Percentiles rank a stretch among this genome's conserved stretches.
Evolutionary conservation across 164 flowering plant genomes (phyloP).

Genomic region (Vitis labrusca): DNA sequence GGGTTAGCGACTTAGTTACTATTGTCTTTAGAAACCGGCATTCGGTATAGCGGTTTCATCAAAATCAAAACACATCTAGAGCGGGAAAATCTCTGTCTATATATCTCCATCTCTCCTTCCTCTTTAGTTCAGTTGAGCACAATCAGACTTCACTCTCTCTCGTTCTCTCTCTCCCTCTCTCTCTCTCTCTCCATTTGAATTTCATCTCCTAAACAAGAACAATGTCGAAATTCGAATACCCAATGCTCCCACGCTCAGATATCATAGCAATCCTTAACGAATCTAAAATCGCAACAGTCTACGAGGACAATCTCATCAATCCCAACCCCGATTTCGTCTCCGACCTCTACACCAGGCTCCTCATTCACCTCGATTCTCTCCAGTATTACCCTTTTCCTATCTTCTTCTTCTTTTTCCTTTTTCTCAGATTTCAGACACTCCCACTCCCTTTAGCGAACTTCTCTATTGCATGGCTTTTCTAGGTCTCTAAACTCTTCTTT

Average conservation of each 20-base stretch:
- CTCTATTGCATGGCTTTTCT: background rate
- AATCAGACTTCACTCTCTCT: too few species aligned
- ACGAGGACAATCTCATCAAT: constrained; percentile 47
- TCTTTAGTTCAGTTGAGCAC: too few species aligned
- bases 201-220: background rate
- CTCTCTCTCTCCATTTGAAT: too few species aligned
- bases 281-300: constrained; percentile 41
- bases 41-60: too few species aligned
- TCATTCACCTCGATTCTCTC: constrained; percentile 48
- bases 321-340: constrained; percentile 51
- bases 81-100: background rate
- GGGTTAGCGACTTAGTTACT: too few species aligned
- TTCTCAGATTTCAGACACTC: background rate
- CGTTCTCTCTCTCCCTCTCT: too few species aligned
- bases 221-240: constrained; percentile 57
- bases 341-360: constrained; percentile 51
- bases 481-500: background rate
- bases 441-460: background rate
- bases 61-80: background rate
- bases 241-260: constrained; percentile 43
- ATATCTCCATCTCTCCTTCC: too few species aligned
- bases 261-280: constrained; percentile 45
- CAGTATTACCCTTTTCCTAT: constrained; percentile 14
- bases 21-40: too few species aligned
- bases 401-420: background rate